Conservation (phyloP, 78 protist genomes). For the Dictyostelium intermedium region DNA sequence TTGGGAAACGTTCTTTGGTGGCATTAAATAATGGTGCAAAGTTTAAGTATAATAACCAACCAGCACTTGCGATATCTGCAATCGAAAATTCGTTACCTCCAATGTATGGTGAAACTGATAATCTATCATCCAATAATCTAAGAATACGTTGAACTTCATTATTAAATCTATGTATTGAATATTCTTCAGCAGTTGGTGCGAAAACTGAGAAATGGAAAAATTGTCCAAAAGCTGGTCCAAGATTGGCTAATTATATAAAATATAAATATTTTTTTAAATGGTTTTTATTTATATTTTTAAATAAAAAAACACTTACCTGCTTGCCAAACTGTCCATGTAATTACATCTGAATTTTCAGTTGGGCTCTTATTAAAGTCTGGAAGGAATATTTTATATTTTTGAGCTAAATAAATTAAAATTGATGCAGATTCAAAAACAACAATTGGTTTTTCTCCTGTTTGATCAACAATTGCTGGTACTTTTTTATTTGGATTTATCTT, state of each 20-base stretch:
- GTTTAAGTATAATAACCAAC: slow-evolving; percentile 1
- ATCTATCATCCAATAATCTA: slow-evolving; percentile 19
- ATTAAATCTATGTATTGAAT: neutral
- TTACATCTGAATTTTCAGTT: neutral
- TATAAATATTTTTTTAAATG: neutral
- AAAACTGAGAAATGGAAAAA: neutral
- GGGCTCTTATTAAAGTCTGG: neutral
- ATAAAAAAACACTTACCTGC: slow-evolving; percentile 51
- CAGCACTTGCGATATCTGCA: slow-evolving; percentile 79
- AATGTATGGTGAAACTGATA: slow-evolving; percentile 76
- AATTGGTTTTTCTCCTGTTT: slow-evolving; percentile 33
- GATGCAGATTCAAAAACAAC: slow-evolving; percentile 87
- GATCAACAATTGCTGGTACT: slow-evolving; percentile 89
- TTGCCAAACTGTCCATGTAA: slow-evolving; percentile 88
- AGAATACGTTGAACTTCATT: slow-evolving; percentile 11
- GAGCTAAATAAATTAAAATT: slow-evolving; percentile 88
- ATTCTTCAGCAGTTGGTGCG: neutral
- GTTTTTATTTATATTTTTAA: neutral
- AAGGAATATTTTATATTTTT: slow-evolving; percentile 74
- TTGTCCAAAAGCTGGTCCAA: slow-evolving; percentile 24
- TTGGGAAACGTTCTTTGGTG: neutral
- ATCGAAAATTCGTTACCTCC: slow-evolving; percentile 89
- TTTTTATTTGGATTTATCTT: slow-evolving; percentile 85
- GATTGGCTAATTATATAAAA: neutral
- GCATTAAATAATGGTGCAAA: neutral